These are phyloP conservation scores for Neocatenulostroma microsporum DNA, from an alignment of 2,329 filamentous ascomycete genomes.

Conservation along the genomic window DNA sequence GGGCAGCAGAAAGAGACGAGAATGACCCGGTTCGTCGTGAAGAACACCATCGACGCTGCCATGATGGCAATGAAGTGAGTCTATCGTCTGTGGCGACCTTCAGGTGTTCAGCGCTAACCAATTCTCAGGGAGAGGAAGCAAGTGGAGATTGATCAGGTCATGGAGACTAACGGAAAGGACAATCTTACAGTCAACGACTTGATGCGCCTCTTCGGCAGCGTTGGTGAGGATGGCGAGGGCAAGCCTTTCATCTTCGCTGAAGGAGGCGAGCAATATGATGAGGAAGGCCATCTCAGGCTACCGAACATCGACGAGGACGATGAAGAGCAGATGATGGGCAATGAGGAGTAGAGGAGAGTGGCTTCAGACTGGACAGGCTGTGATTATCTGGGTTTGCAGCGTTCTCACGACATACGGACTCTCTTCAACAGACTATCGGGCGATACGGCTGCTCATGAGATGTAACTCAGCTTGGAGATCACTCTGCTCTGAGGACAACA, in stretches of 20 bases:
- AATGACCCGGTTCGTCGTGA: slow-evolving; percentile 51
- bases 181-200: slow-evolving; percentile 34
- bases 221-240: slow-evolving; percentile 33
- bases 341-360: slow-evolving; percentile 4
- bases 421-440: too few species aligned
- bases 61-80: slow-evolving; percentile 43
- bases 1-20: slow-evolving; percentile 56
- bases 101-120: too few species aligned
- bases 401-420: too few species aligned
- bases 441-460: too few species aligned
- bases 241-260: slow-evolving; percentile 36
- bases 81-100: slow-evolving; percentile 41
- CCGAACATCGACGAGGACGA: slow-evolving; percentile 8
- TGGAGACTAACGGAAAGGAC: slow-evolving; percentile 26
- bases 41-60: slow-evolving; percentile 51
- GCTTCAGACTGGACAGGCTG: too few species aligned
- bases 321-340: slow-evolving; percentile 6
- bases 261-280: slow-evolving; percentile 19
- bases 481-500: too few species aligned
- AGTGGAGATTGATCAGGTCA: slow-evolving; percentile 35
- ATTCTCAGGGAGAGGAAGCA: slow-evolving; percentile 47
- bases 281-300: slow-evolving; percentile 7
- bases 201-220: slow-evolving; percentile 40
- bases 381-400: too few species aligned
- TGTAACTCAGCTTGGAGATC: too few species aligned